Percentiles rank a stretch among this genome's conserved stretches.
Conservation (phyloP, 306 rosid genomes). For the Sophora flavescens region DNA sequence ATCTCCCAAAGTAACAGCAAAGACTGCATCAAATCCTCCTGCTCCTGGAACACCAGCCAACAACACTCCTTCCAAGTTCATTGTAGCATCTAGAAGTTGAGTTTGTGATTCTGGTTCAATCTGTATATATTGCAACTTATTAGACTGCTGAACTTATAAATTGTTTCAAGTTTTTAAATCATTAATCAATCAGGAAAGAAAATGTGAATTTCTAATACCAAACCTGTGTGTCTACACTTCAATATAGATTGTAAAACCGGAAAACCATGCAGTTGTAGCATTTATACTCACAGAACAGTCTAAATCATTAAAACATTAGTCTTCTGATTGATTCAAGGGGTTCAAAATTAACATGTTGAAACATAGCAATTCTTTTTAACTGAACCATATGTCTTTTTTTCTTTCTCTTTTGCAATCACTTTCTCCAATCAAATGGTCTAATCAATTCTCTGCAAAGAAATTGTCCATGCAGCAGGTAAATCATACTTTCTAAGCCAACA, state of each 20-base stretch:
- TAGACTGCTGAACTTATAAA: slow-evolving; percentile 18
- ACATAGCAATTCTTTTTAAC: neutral
- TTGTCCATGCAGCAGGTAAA: slow-evolving; percentile 1
- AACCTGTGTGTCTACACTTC: slow-evolving; percentile 27
- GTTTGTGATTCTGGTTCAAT: slow-evolving; percentile 96
- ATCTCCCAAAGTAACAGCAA: slow-evolving; percentile 84
- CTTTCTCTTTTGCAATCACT: neutral
- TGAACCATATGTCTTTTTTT: slow-evolving; percentile 10
- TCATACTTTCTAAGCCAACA: slow-evolving; percentile 34
- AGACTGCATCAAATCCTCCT: slow-evolving; percentile 97
- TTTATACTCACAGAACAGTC: slow-evolving; percentile 20
- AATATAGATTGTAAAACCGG: slow-evolving; percentile 28
- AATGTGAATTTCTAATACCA: slow-evolving; percentile 15
- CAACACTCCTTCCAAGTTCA: slow-evolving; percentile 93
- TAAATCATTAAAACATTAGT: neutral
- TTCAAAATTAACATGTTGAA: slow-evolving; percentile 27
- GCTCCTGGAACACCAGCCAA: slow-evolving; percentile 99
- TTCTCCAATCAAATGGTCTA: slow-evolving; percentile 16
- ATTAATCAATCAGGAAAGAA: slow-evolving; percentile 27
- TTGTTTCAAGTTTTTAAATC: slow-evolving; percentile 8
- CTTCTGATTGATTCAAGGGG: slow-evolving; percentile 15
- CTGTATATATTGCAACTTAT: slow-evolving; percentile 53
- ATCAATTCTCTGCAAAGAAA: neutral
- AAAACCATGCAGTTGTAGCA: neutral
- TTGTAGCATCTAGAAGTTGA: slow-evolving; percentile 78